phyloP scores from a whole-genome alignment of 169 alveolate genomes.

The Cryptosporidium sp. region DNA sequence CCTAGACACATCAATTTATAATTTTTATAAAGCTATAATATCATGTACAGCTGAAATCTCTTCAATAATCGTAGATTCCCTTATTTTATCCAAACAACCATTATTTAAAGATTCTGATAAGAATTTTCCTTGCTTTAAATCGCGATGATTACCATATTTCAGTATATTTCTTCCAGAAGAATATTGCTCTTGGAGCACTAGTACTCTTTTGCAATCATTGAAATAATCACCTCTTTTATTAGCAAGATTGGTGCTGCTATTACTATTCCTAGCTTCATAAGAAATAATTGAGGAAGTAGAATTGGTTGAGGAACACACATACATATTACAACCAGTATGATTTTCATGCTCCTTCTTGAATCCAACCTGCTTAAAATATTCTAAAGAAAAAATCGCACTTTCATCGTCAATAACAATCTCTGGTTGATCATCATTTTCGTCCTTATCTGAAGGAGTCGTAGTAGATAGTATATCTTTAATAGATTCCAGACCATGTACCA shows the following conservation, averaged over 20 bases:
- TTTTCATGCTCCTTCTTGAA: not conserved
- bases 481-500: not conserved
- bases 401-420: not conserved
- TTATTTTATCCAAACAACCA: not conserved
- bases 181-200: too few relatives aligned
- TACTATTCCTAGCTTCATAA: not conserved
- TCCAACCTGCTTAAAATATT: not conserved
- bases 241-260: not conserved
- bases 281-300: conserved; percentile 14
- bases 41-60: conserved; percentile 18
- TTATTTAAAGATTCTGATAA: not conserved
- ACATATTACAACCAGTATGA: not conserved
- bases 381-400: not conserved
- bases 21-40: not conserved
- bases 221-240: not conserved
- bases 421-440: conserved; percentile 8
- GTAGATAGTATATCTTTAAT: conserved; percentile 15
- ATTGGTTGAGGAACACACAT: not conserved
- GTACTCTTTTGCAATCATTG: not conserved
- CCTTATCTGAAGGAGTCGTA: conserved; percentile 34
- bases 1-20: not conserved
- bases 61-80: not conserved
- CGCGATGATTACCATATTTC: not conserved
- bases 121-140: not conserved
- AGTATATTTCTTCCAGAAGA: not conserved